Evolutionary conservation across 306 rosid genomes (phyloP).

Genomic region (Acmispon strigosus): DNA sequence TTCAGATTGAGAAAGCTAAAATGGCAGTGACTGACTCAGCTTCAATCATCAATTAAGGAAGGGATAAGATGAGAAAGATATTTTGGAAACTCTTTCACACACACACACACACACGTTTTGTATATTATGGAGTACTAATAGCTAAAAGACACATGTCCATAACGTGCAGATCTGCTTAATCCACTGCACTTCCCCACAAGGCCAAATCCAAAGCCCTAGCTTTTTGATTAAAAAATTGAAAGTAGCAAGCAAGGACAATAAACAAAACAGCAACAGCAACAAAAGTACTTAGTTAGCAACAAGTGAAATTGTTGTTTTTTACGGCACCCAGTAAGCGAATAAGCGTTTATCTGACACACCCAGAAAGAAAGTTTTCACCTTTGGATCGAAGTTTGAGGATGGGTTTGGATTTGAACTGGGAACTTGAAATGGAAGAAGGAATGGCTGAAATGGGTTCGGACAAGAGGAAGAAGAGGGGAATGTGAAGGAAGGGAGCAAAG

Average conservation of each 20-base stretch:
- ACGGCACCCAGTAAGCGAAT: neutral
- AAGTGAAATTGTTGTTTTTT: neutral
- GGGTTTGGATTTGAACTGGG: neutral
- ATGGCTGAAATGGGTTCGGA: neutral
- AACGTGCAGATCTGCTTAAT: slow-evolving; percentile 34
- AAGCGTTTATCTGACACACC: neutral
- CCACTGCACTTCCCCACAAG: neutral
- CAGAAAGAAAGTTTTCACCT: neutral
- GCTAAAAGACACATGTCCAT: slow-evolving; percentile 12
- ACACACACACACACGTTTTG: too few species aligned
- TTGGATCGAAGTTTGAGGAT: neutral
- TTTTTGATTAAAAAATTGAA: neutral
- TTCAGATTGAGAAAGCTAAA: neutral
- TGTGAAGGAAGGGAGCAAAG: neutral
- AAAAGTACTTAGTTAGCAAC: neutral
- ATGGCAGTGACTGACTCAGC: neutral
- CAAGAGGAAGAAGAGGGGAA: neutral
- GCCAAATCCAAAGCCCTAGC: too few species aligned
- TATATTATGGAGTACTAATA: slow-evolving; percentile 5
- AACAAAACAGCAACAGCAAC: neutral
- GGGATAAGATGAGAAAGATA: slow-evolving; percentile 13
- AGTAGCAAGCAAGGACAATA: neutral
- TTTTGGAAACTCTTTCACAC: neutral
- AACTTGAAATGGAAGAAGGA: neutral
- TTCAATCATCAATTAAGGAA: slow-evolving; percentile 12